Evolutionary conservation across 148 eudicot species (phyloP).

Genomic region (Diospyros lotus): DNA sequence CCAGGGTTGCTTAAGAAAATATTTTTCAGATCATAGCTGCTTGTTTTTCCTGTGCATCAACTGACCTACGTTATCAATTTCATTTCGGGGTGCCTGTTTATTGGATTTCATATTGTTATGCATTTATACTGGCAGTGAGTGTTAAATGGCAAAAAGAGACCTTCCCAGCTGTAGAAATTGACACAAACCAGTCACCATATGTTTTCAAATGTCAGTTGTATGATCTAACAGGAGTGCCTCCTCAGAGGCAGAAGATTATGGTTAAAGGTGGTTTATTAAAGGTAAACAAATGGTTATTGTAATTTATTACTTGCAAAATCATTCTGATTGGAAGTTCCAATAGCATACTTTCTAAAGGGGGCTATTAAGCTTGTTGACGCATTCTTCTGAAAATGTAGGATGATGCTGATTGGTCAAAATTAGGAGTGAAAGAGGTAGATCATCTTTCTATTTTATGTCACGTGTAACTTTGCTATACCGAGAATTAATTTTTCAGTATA

Average conservation of each 20-base stretch:
- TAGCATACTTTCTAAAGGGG: not conserved
- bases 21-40: not conserved
- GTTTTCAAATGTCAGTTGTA: constrained; percentile 86
- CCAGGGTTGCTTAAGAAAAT: not conserved
- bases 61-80: not conserved
- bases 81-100: not conserved
- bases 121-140: constrained; percentile 53
- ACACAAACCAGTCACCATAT: constrained; percentile 79
- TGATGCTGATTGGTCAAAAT: constrained; percentile 85
- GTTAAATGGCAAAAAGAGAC: constrained; percentile 96
- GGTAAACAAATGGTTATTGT: constrained; percentile 36
- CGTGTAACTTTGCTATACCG: constrained; percentile 3
- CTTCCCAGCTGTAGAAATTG: constrained; percentile 77
- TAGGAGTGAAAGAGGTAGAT: constrained; percentile 89
- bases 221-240: constrained; percentile 96
- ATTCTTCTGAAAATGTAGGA: constrained; percentile 46
- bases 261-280: constrained; percentile 93
- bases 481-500: constrained; percentile 7
- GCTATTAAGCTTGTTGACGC: constrained; percentile 6
- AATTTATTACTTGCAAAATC: not conserved
- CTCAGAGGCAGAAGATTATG: constrained; percentile 98
- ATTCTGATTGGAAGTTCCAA: not conserved
- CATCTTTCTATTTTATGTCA: constrained; percentile 13
- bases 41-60: not conserved
- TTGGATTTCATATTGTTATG: not conserved